These are phyloP conservation scores for Mortierella polycephala DNA, from an alignment of 371 early-diverging fungal genomes.

Conservation along the genomic window DNA sequence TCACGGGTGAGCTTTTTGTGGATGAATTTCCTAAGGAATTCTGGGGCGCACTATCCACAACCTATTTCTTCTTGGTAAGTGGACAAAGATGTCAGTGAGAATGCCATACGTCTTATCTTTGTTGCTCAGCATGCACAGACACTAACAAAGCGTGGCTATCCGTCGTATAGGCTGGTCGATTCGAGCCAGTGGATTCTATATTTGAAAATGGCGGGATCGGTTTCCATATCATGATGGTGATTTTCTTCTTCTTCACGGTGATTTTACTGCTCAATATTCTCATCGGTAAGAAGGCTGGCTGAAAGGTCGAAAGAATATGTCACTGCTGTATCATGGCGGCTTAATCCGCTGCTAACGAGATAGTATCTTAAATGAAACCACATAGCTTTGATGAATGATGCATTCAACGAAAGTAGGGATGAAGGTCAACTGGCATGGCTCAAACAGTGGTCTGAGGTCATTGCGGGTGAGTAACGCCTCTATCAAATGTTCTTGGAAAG, in stretches of 20 bases:
- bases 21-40: conserved; percentile 21
- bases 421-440: conserved; percentile 45
- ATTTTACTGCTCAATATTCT: conserved; percentile 42
- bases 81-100: no score
- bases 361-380: not conserved
- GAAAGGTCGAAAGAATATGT: not conserved
- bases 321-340: not conserved
- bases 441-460: conserved; percentile 51
- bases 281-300: conserved; percentile 26
- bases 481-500: not conserved
- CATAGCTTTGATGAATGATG: conserved; percentile 53
- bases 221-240: conserved; percentile 51
- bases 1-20: not conserved
- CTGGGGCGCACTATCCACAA: conserved; percentile 21
- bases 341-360: not conserved
- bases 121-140: not conserved
- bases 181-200: conserved; percentile 18
- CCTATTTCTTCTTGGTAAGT: conserved; percentile 51
- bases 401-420: conserved; percentile 37
- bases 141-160: no score
- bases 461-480: conserved; percentile 22
- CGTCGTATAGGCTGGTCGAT: conserved; percentile 37
- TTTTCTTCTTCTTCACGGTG: conserved; percentile 53
- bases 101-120: not conserved
- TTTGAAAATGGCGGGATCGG: not conserved